These are phyloP conservation scores for Gracilaria caudata DNA, from an alignment of 23 red algal genomes.

Conservation along the genomic window DNA sequence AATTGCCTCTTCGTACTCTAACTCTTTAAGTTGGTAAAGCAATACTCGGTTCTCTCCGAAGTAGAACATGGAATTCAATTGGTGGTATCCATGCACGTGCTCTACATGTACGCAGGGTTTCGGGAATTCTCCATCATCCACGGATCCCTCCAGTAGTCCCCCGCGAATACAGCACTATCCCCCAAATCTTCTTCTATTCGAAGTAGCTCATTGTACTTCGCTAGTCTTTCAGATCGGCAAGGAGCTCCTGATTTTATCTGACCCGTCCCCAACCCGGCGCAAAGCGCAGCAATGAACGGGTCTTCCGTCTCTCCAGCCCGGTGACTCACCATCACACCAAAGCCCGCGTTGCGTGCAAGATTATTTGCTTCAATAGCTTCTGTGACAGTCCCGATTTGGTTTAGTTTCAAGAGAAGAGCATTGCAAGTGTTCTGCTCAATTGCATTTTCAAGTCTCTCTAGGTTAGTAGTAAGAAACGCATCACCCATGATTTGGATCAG, in stretches of 20 bases:
- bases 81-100: neutral
- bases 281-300: constrained; percentile 92
- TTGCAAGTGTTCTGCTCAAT: constrained; percentile 85
- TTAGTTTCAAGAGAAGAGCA: constrained; percentile 93
- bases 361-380: constrained; percentile 93
- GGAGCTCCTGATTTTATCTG: constrained; percentile 96
- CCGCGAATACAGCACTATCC: constrained; percentile 74
- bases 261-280: constrained; percentile 89
- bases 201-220: constrained; percentile 95
- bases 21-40: neutral
- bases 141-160: constrained; percentile 87
- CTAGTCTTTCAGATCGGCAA: constrained; percentile 93
- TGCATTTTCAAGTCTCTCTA: constrained; percentile 80
- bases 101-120: constrained; percentile 20
- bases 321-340: constrained; percentile 97
- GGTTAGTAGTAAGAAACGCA: constrained; percentile 91
- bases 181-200: constrained; percentile 96
- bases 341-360: constrained; percentile 72
- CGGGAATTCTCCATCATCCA: constrained; percentile 75
- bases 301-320: constrained; percentile 96
- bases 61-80: neutral
- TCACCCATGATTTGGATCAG: constrained; percentile 91
- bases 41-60: neutral
- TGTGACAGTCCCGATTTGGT: constrained; percentile 96
- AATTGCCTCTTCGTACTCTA: neutral